A percentile compares a stretch with the other conserved stretches of the same genome.
phyloP scores from a whole-genome alignment of 495 filamentous ascomycete genomes.

The Penicillium goetzii region DNA sequence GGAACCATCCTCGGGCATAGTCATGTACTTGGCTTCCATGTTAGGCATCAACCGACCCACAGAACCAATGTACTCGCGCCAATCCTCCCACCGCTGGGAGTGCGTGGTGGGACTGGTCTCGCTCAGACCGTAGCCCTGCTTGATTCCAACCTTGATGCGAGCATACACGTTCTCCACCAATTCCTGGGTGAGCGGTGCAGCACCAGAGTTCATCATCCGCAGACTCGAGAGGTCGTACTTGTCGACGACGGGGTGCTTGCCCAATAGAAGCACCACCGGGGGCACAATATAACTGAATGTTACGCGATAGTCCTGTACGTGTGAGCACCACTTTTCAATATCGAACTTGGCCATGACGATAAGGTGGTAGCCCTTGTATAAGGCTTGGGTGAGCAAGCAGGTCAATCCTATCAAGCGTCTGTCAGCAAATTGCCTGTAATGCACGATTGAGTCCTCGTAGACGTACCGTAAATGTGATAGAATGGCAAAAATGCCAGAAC shows the following conservation, averaged over 20 bases:
- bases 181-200: slow-evolving; percentile 84
- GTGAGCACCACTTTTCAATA: slow-evolving; percentile 72
- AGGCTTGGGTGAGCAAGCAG: slow-evolving; percentile 61
- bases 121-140: slow-evolving; percentile 90
- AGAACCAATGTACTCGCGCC: slow-evolving; percentile 75
- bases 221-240: slow-evolving; percentile 82
- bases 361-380: slow-evolving; percentile 69
- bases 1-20: slow-evolving; percentile 55
- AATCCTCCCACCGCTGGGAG: slow-evolving; percentile 73
- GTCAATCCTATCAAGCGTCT: slow-evolving; percentile 69
- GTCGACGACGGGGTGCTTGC: slow-evolving; percentile 73
- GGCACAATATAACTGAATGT: slow-evolving; percentile 85
- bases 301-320: slow-evolving; percentile 73
- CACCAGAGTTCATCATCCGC: slow-evolving; percentile 86
- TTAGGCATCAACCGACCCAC: slow-evolving; percentile 82
- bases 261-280: slow-evolving; percentile 78
- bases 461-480: slow-evolving; percentile 86
- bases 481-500: slow-evolving; percentile 86
- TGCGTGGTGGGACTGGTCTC: slow-evolving; percentile 64
- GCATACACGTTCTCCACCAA: slow-evolving; percentile 78
- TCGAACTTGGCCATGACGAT: slow-evolving; percentile 87
- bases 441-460: not conserved
- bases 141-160: slow-evolving; percentile 73
- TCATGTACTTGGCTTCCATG: slow-evolving; percentile 78
- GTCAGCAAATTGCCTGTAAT: slow-evolving; percentile 49